Percentiles rank a stretch among this genome's conserved stretches.
phyloP scores from a whole-genome alignment of 495 filamentous ascomycete genomes.

The Hyaloscypha finlandica region DNA sequence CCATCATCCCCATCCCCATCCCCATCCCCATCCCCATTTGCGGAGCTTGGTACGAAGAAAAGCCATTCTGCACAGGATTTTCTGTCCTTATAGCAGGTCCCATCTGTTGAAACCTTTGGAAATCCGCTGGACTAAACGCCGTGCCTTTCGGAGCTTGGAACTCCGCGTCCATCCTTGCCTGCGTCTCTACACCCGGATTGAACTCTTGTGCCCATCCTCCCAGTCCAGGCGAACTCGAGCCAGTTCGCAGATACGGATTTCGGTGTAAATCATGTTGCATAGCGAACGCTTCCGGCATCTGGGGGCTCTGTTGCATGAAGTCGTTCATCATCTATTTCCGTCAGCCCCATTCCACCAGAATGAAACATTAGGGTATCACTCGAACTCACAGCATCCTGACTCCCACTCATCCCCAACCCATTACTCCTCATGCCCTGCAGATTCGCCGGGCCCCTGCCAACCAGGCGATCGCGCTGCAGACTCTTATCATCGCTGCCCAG shows the following conservation, averaged over 20 bases:
- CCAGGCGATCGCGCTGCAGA: conserved; percentile 84
- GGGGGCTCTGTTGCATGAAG: conserved; percentile 75
- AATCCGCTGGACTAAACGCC: conserved; percentile 82
- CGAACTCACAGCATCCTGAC: conserved; percentile 59
- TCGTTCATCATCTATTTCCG: conserved; percentile 80
- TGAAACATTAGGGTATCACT: too few relatives aligned
- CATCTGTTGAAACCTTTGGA: conserved; percentile 80
- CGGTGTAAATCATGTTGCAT: conserved; percentile 53
- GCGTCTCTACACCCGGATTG: conserved; percentile 57
- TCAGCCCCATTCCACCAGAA: not conserved
- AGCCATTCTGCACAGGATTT: conserved; percentile 57
- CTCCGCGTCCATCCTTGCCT: conserved; percentile 78
- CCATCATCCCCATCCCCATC: conserved; percentile 35
- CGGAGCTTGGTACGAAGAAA: conserved; percentile 24
- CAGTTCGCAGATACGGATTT: conserved; percentile 61
- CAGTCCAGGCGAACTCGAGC: conserved; percentile 57
- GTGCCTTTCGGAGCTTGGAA: conserved; percentile 61
- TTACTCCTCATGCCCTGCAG: conserved; percentile 66
- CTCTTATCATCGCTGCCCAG: conserved; percentile 94
- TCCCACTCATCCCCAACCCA: conserved; percentile 52
- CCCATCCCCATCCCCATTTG: conserved; percentile 23
- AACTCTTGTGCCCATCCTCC: conserved; percentile 73
- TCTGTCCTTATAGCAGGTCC: conserved; percentile 55
- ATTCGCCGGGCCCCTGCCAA: conserved; percentile 62
- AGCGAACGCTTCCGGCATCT: conserved; percentile 54